These are phyloP conservation scores for Phlyctochytrium arcticum DNA, from an alignment of 192 early-diverging fungal species.

Conservation along the genomic window DNA sequence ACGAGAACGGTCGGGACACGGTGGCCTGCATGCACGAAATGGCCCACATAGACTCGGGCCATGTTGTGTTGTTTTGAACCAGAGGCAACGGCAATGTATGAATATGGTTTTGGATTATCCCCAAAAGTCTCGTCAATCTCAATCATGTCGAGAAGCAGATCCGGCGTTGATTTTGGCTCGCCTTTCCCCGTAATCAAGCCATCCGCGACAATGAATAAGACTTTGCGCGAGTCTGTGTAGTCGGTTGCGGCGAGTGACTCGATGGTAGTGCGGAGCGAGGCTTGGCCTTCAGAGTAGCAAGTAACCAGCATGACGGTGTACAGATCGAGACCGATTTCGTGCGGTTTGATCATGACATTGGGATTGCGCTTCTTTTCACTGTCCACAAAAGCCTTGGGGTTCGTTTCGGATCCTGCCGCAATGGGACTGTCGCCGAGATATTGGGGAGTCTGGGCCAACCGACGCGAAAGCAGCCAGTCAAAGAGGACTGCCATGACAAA, in stretches of 20 bases:
- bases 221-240: conserved; percentile 79
- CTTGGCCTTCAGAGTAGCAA: conserved; percentile 84
- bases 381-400: not conserved
- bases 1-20: conserved; percentile 37
- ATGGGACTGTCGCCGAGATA: not conserved
- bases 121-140: conserved; percentile 24
- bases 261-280: conserved; percentile 64
- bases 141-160: conserved; percentile 75
- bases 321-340: conserved; percentile 22
- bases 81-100: conserved; percentile 80
- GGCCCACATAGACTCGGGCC: conserved; percentile 59
- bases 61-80: conserved; percentile 87
- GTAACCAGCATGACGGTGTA: conserved; percentile 75
- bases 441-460: conserved; percentile 39
- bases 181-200: conserved; percentile 87
- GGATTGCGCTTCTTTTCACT: not conserved
- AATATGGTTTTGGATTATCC: conserved; percentile 20
- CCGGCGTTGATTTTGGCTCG: conserved; percentile 75
- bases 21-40: conserved; percentile 27
- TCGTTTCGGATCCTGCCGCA: not conserved
- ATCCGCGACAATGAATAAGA: conserved; percentile 89
- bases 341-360: not conserved
- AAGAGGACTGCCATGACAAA: conserved; percentile 47
- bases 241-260: conserved; percentile 83
- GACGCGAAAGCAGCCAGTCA: conserved; percentile 38